Percentiles rank a stretch among this genome's conserved stretches.
These are phyloP conservation scores for Aspergillus neotritici DNA, from an alignment of 2,329 filamentous ascomycete genomes.

Conservation along the genomic window DNA sequence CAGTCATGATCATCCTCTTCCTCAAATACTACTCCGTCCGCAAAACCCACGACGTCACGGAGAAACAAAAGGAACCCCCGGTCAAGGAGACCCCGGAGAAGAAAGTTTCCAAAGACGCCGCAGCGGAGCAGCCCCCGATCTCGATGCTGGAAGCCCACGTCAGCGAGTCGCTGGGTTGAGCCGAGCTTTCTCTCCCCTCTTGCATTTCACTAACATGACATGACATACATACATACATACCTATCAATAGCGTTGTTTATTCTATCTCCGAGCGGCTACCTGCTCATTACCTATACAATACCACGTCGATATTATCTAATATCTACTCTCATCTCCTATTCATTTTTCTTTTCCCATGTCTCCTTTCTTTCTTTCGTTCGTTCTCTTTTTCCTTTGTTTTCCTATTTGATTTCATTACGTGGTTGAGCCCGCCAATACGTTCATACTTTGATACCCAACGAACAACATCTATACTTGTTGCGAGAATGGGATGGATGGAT, in stretches of 20 bases:
- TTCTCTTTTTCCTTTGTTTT: neutral
- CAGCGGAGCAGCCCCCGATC: neutral
- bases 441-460: neutral
- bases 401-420: neutral
- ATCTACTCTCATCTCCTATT: neutral
- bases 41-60: constrained; percentile 30
- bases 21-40: constrained; percentile 42
- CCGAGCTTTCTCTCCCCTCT: no score
- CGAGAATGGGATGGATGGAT: no score
- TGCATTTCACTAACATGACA: neutral
- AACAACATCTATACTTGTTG: neutral
- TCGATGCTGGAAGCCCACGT: constrained; percentile 6
- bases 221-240: no score
- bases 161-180: constrained; percentile 29
- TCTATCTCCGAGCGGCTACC: neutral
- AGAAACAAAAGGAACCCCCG: constrained; percentile 31
- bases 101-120: constrained; percentile 9
- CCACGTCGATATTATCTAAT: no score
- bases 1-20: constrained; percentile 46
- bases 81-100: constrained; percentile 28
- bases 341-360: neutral
- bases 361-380: neutral
- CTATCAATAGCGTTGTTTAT: neutral
- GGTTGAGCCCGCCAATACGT: neutral
- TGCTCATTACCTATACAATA: neutral